Evolutionary conservation across 2,329 filamentous ascomycete genomes (phyloP).

Genomic region (Fusarium camptoceras): DNA sequence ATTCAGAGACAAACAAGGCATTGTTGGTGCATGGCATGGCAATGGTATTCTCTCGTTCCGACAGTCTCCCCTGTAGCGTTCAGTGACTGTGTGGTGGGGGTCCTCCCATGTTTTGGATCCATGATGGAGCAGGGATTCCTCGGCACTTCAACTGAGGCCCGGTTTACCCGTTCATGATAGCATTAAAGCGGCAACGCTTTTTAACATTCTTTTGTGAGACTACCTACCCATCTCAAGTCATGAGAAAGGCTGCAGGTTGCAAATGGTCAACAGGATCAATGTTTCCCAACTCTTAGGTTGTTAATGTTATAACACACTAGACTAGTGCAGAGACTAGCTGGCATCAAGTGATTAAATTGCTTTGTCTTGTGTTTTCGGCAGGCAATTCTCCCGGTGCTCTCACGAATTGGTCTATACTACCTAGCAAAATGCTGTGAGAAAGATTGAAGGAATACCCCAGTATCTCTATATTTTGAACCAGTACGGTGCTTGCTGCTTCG

Average conservation of each 20-base stretch:
- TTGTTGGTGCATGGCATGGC: neutral
- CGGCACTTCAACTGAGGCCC: neutral
- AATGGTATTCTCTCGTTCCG: neutral
- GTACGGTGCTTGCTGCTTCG: neutral
- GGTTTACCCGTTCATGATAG: neutral
- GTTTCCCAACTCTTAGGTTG: too few species aligned
- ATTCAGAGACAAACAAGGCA: neutral
- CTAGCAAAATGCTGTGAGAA: too few species aligned
- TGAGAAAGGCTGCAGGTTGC: neutral
- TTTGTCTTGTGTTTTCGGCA: neutral
- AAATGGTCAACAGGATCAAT: neutral
- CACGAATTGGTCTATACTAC: neutral
- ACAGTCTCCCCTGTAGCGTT: neutral
- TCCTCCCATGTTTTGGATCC: neutral
- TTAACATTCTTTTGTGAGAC: neutral
- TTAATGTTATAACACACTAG: too few species aligned
- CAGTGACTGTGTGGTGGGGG: neutral
- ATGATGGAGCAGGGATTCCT: neutral
- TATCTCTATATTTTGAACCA: neutral
- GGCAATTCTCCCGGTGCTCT: neutral
- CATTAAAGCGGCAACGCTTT: neutral
- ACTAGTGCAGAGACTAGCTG: too few species aligned
- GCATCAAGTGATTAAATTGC: neutral
- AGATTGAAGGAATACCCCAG: neutral
- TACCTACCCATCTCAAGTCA: neutral